A percentile compares a stretch with the other conserved stretches of the same genome.
These are phyloP conservation scores for Climacium dendroides DNA, from an alignment of 225 moss, liverwort and hornwort species.

Conservation along the genomic window DNA sequence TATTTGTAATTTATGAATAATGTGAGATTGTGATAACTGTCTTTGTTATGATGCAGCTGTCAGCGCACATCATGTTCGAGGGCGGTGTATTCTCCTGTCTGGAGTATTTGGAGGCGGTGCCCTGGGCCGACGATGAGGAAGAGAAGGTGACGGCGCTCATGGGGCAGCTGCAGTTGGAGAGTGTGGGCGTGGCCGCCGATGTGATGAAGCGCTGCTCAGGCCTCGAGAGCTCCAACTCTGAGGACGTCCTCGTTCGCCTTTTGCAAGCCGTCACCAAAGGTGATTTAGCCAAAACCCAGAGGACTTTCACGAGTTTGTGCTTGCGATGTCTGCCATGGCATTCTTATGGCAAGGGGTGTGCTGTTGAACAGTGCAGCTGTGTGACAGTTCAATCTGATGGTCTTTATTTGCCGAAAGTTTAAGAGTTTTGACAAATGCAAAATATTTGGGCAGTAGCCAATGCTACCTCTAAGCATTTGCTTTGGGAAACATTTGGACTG, in stretches of 20 bases:
- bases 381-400: background rate
- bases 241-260: conserved; percentile 67
- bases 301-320: background rate
- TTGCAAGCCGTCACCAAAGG: conserved; percentile 73
- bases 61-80: conserved; percentile 80
- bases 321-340: background rate
- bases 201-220: conserved; percentile 63
- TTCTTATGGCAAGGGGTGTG: background rate
- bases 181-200: conserved; percentile 55
- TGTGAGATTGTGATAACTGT: background rate
- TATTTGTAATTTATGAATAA: background rate
- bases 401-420: background rate
- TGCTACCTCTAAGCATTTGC: background rate
- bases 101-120: conserved; percentile 76
- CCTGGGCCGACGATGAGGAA: conserved; percentile 84
- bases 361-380: background rate
- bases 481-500: background rate
- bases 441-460: background rate
- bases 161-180: conserved; percentile 65
- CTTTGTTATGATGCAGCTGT: conserved; percentile 18
- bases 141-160: conserved; percentile 65
- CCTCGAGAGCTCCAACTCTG: conserved; percentile 37
- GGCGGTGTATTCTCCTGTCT: conserved; percentile 69
- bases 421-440: background rate
- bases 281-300: background rate